These are phyloP conservation scores for Melanogaster broomeanus DNA, from an alignment of 768 basidiomycete species.

Conservation along the genomic window DNA sequence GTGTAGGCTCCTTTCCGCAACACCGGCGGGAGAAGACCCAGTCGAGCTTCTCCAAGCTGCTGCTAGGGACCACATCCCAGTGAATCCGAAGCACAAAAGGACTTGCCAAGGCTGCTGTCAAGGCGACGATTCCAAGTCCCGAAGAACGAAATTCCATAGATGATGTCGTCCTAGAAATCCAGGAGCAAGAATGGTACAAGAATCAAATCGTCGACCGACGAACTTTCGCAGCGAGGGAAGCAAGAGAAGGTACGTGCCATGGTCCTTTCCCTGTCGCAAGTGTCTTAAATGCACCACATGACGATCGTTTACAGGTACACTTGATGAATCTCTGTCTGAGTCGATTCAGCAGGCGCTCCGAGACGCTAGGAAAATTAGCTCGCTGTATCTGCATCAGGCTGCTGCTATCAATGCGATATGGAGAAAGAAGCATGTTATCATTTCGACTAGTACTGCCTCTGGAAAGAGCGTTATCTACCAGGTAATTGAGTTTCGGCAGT, in stretches of 20 bases:
- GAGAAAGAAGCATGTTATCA: slow-evolving; percentile 69
- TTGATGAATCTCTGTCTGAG: slow-evolving; percentile 60
- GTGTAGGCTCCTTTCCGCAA: slow-evolving; percentile 59
- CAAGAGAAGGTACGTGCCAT: slow-evolving; percentile 45
- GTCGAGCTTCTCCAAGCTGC: slow-evolving; percentile 64
- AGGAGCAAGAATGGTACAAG: slow-evolving; percentile 62
- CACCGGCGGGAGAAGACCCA: slow-evolving; percentile 57
- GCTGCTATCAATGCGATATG: slow-evolving; percentile 67
- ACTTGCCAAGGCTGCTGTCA: slow-evolving; percentile 4
- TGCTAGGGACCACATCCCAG: slow-evolving; percentile 69
- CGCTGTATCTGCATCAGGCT: slow-evolving; percentile 72
- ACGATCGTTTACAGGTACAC: slow-evolving; percentile 34
- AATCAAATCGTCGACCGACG: slow-evolving; percentile 66
- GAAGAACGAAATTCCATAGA: slow-evolving; percentile 59
- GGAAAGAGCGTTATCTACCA: slow-evolving; percentile 90
- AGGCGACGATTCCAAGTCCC: slow-evolving; percentile 37
- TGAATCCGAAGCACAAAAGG: slow-evolving; percentile 46
- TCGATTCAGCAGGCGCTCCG: slow-evolving; percentile 56
- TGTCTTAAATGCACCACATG: background rate
- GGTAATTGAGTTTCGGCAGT: slow-evolving; percentile 38
- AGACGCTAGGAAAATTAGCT: slow-evolving; percentile 57
- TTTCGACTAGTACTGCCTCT: slow-evolving; percentile 88
- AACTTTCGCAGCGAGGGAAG: slow-evolving; percentile 53
- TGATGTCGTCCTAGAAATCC: slow-evolving; percentile 58
- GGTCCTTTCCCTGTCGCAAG: background rate